Base-by-base conservation (phyloP, 2,329 filamentous ascomycete species). In the Pestalotiopsis sp. region DNA sequence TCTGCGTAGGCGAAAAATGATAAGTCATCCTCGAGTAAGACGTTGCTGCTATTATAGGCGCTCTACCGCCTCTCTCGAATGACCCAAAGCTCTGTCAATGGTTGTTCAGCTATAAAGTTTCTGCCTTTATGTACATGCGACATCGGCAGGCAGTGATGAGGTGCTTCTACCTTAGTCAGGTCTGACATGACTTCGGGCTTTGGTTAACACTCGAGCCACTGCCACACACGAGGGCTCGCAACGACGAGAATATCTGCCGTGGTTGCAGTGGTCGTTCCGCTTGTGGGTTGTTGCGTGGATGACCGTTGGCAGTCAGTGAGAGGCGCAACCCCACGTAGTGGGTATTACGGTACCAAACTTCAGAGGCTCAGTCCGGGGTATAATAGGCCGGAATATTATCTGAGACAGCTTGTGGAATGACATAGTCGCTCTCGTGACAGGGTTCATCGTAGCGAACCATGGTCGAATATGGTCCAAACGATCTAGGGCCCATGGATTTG, bases 321-420 rank as follows among this genome's bases (percentile, higher is more conserved):
- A 14, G 59, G 59, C 31, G 36, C 59, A 31, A 39, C 59, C 38
- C 27, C 57, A 59, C 27, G 57, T 13, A 59, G 25, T 62, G 31
- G 36, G 45, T 52, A 52, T 52, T 23, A 36, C 31, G 27, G 27
- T 62, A 38, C 59, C 59, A 62, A 20, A 62, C 27, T 62, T 36
- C 25, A 36, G 59, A 36, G n/a, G 45, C 45, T 52, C 45, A 36
- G n/a, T 62, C n/a, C 23, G 59, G n/a, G 27, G 59, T 62, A 62
- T 62, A 62, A 20, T 20, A 62, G n/a, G 59, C 31, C 59, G 59
- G 59, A 62, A 39, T 62, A 62, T 62, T 36, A 62, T 36, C 36
- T 62, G 59, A 62, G 27, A 62, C 59, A 36, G 31, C 59, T 38
- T 36, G 59, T 62, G 59, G 59, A 36, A 27, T 62, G 59, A 20